These are phyloP conservation scores for Volvox reticuliferus DNA, from an alignment of 139 green algal genomes.

Conservation along the genomic window DNA sequence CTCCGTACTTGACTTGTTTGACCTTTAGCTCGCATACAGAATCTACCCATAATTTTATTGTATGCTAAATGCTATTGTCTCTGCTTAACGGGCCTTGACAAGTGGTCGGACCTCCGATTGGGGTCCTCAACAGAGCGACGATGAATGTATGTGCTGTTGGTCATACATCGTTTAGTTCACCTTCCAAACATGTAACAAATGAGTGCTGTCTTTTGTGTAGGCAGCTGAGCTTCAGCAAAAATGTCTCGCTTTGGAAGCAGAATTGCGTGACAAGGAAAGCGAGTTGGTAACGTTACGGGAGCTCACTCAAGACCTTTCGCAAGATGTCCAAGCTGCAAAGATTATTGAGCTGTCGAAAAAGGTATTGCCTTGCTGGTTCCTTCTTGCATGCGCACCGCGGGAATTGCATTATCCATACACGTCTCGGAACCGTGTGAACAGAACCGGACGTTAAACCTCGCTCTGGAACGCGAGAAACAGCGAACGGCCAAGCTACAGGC, in stretches of 20 bases:
- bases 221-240: conserved; percentile 39
- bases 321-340: conserved; percentile 69
- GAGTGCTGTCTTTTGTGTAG: not conserved
- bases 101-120: not conserved
- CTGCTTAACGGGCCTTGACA: not conserved
- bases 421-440: conserved; percentile 6
- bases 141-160: not conserved
- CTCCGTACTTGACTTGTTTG: too few species aligned
- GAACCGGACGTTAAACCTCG: conserved; percentile 60
- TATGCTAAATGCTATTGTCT: not conserved
- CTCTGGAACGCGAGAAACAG: conserved; percentile 65
- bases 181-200: not conserved
- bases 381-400: not conserved
- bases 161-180: not conserved
- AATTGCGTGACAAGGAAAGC: conserved; percentile 5
- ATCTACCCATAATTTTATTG: not conserved
- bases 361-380: conserved; percentile 31
- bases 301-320: conserved; percentile 49
- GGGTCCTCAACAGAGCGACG: not conserved
- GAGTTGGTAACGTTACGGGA: conserved; percentile 17
- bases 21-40: too few species aligned
- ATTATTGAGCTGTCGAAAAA: conserved; percentile 76
- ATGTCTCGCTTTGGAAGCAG: not conserved
- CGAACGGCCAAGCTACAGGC: conserved; percentile 53
- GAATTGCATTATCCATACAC: not conserved